A percentile compares a stretch with the other conserved stretches of the same genome.
These are phyloP conservation scores for Fusarium anguioides DNA, from an alignment of 2,329 filamentous ascomycete genomes.

Conservation along the genomic window DNA sequence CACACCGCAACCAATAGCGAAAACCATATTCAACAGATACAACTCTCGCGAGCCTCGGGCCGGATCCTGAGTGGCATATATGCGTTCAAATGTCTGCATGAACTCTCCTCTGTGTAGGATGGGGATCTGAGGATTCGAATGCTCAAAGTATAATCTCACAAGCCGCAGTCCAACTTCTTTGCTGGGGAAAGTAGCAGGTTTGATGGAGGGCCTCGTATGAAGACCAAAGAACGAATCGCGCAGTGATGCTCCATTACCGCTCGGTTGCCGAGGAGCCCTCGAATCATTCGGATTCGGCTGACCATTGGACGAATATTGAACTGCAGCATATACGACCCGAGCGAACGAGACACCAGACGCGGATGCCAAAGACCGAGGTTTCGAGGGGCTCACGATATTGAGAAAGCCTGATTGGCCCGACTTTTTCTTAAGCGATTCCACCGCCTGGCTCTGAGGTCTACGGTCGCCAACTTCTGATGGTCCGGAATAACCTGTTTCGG, in stretches of 20 bases:
- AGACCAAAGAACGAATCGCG: conserved; percentile 97
- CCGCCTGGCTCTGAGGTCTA: conserved; percentile 47
- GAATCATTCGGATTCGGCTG: conserved; percentile 61
- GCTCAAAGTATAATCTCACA: conserved; percentile 89
- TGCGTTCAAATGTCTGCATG: conserved; percentile 85
- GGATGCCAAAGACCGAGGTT: conserved; percentile 84
- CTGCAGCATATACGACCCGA: conserved; percentile 90
- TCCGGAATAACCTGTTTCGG: conserved; percentile 50
- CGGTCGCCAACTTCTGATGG: conserved; percentile 48
- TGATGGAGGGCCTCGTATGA: conserved; percentile 88
- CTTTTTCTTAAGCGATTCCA: conserved; percentile 53
- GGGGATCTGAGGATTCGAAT: conserved; percentile 95
- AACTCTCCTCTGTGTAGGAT: conserved; percentile 91
- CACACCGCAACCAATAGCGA: conserved; percentile 93
- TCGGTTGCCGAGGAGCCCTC: conserved; percentile 37
- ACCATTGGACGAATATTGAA: conserved; percentile 76
- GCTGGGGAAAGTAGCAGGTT: conserved; percentile 85
- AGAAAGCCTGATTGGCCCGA: conserved; percentile 64
- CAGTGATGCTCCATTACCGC: conserved; percentile 77
- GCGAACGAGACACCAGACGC: conserved; percentile 95
- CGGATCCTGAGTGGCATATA: conserved; percentile 76
- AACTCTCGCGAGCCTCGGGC: conserved; percentile 80
- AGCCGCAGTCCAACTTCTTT: conserved; percentile 78
- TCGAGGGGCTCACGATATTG: conserved; percentile 80
- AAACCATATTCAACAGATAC: conserved; percentile 97